Evolutionary conservation across 176 grass and related monocot genomes (phyloP).

Genomic region (Triticum monococcum): DNA sequence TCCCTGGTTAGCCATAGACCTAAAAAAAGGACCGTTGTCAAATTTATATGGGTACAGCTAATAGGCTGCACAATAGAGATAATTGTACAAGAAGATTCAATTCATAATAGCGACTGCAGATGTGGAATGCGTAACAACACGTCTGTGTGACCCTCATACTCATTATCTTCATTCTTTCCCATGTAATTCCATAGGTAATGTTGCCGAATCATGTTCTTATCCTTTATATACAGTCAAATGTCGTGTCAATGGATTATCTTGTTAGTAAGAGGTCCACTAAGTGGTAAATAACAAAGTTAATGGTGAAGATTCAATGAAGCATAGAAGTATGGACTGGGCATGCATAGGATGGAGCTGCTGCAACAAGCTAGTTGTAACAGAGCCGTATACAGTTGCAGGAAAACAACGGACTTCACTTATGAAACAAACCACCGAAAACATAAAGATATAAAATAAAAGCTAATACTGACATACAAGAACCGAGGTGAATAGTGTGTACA

Average conservation of each 20-base stretch:
- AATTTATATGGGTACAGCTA: conserved; percentile 20
- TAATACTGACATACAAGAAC: not conserved
- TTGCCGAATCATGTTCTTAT: not conserved
- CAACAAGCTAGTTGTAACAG: conserved; percentile 3
- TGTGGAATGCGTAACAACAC: conserved; percentile 4
- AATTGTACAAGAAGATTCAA: conserved; percentile 4
- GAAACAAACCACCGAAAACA: conserved; percentile 3
- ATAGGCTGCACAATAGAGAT: not conserved
- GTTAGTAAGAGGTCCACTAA: not conserved
- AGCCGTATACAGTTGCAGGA: conserved; percentile 7
- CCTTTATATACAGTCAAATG: conserved; percentile 10
- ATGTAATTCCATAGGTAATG: not conserved
- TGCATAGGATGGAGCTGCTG: not conserved
- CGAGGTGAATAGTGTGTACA: not conserved
- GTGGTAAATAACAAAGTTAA: conserved; percentile 14
- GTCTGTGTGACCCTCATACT: not conserved
- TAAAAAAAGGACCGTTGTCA: not conserved
- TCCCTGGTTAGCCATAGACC: not conserved
- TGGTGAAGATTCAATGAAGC: not conserved
- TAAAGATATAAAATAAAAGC: conserved; percentile 18
- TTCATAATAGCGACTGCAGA: conserved; percentile 7
- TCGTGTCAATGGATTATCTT: not conserved
- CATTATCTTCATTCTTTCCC: conserved; percentile 19
- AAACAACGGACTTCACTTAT: not conserved
- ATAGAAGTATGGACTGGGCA: not conserved